Percentiles rank a stretch among this genome's conserved stretches.
Evolutionary conservation across 306 rosid species (phyloP).

Genomic region (Trichosanthes cucumerina): DNA sequence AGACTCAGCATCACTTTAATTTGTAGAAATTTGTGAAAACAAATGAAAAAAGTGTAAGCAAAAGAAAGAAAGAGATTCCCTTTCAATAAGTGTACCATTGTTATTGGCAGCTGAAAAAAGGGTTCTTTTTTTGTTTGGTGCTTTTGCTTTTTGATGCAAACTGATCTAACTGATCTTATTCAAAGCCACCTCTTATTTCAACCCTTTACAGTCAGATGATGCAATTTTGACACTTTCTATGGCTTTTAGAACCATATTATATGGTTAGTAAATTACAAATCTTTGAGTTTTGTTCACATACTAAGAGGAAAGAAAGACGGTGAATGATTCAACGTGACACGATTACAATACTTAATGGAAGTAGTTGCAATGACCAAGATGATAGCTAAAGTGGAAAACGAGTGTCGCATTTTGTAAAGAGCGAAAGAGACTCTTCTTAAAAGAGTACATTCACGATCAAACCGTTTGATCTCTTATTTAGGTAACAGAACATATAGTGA

Average conservation of each 20-base stretch:
- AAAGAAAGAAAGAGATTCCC: background rate
- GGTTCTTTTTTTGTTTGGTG: background rate
- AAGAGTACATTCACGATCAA: background rate
- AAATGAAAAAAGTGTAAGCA: background rate
- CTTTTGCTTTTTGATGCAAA: constrained; percentile 2
- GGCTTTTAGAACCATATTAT: background rate
- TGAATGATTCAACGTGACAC: background rate
- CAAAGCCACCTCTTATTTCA: constrained; percentile 2
- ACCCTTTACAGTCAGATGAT: constrained; percentile 3
- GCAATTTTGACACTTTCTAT: background rate
- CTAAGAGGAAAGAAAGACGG: background rate
- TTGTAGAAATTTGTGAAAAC: background rate
- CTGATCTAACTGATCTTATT: background rate
- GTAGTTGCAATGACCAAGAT: background rate
- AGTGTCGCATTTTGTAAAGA: no score
- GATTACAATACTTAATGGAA: background rate
- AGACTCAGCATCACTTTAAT: background rate
- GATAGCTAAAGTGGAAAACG: no score
- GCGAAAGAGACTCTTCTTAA: no score
- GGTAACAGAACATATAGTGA: no score
- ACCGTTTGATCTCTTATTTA: no score
- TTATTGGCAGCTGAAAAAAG: background rate
- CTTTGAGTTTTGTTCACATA: background rate
- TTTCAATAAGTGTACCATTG: background rate
- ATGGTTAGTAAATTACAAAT: background rate